Base-by-base conservation (phyloP, 2,329 filamentous ascomycete species). In the Fusarium pseudograminearum region DNA sequence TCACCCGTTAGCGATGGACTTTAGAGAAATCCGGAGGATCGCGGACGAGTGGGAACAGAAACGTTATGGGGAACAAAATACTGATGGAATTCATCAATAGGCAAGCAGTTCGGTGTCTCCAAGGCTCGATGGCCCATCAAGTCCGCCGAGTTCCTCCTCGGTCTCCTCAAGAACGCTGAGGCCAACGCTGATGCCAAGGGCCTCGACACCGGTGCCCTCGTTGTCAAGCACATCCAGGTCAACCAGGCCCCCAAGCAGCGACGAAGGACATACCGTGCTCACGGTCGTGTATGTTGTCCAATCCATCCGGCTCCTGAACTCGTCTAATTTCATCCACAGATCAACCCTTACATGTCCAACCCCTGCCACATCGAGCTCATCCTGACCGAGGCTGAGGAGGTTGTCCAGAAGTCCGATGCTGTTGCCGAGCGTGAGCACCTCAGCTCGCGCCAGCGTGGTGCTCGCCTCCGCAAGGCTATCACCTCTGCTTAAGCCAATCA, bases 331-430 rank as follows among this genome's bases (percentile, higher is more conserved):
- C n/a, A n/a, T 33, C 2, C 9, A 12, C 20, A 98, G 94, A 99
- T 99, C 89, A 99, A 99, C 91, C 96, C 96, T 73, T 99, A 98
- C 91, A 98, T 99, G 97, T 98, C 94, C 78, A 97, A 97, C 91
- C 96, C 96, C 78, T 99, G 95, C 93, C 96, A 99, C 91, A 97
- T 99, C 85, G 97, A 99, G 89, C 88, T 99, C 80, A 99, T 99
- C 90, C 90, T 99, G 78, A 97, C 95, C 81, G 97, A 99, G 90
- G 94, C 89, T 79, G 92, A 97, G 81, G 97, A 99, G 90, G 90
- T 92, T 78, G 93, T 99, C 78, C 89, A 94, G 87, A 99, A 99
- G 91, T 90, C 90, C 70, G 87, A 94, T 84, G 97, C 98, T 89
- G 87, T 90, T 77, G 87, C 85, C 72, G 85, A 86, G 78, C 89